phyloP scores from a whole-genome alignment of 495 filamentous ascomycete species.

The Trichoderma erinaceum region DNA sequence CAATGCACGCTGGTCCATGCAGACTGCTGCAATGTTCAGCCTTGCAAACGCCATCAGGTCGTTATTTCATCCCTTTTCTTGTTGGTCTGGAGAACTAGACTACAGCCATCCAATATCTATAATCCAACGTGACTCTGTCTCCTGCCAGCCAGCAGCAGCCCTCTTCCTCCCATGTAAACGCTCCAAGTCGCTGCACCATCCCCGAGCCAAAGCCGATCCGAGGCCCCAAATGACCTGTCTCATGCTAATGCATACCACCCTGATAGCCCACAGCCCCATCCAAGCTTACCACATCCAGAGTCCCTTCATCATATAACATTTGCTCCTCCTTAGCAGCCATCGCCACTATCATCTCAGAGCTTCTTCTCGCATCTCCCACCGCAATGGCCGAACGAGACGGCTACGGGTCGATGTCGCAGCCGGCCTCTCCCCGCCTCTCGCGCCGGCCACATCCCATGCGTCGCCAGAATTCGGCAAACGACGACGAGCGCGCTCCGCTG shows the following conservation, averaged over 20 bases:
- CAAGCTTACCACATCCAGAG: neutral
- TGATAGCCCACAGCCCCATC: neutral
- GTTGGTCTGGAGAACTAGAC: neutral
- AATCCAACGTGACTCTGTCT: too few relatives aligned
- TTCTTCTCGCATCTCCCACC: neutral
- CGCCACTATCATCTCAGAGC: neutral
- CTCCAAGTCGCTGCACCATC: neutral
- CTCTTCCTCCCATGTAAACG: neutral
- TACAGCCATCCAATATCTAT: too few relatives aligned
- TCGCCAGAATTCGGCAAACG: conserved; percentile 27
- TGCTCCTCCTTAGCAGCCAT: neutral
- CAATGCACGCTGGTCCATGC: neutral
- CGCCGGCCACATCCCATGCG: conserved; percentile 4
- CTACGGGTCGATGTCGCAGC: conserved; percentile 10
- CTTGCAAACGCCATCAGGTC: neutral
- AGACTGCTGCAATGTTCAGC: neutral
- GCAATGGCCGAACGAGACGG: conserved; percentile 11
- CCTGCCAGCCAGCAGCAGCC: too few relatives aligned
- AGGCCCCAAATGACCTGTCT: neutral
- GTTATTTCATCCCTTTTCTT: neutral
- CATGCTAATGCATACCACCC: neutral
- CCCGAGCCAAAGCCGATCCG: neutral
- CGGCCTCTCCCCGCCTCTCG: neutral
- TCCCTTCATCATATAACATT: neutral
- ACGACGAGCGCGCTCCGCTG: conserved; percentile 43